Percentiles rank a stretch among this genome's conserved stretches.
phyloP scores from a whole-genome alignment of 2,329 filamentous ascomycete species.

The Cordyceps tenuipes region DNA sequence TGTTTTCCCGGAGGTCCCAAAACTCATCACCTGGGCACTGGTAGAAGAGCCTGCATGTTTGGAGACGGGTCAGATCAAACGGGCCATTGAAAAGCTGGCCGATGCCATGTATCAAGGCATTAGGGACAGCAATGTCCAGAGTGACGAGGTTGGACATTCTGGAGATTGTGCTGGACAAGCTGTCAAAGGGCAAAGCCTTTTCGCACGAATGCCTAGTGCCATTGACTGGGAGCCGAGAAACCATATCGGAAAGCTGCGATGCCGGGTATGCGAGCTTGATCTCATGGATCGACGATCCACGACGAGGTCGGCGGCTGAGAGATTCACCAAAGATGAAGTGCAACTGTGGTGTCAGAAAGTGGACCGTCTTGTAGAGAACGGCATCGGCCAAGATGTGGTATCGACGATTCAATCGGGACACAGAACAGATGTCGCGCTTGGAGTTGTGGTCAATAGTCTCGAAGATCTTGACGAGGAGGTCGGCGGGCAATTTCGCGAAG shows the following conservation, averaged over 20 bases:
- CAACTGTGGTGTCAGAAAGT: conserved; percentile 38
- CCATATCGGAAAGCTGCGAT: conserved; percentile 33
- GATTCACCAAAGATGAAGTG: conserved; percentile 42
- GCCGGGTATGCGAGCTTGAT: conserved; percentile 37
- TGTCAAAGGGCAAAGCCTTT: conserved; percentile 27
- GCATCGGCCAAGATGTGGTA: conserved; percentile 38
- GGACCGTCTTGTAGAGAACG: conserved; percentile 38
- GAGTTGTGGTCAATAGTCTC: conserved; percentile 23
- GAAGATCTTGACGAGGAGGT: conserved; percentile 33
- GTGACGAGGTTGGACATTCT: conserved; percentile 42
- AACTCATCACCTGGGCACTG: conserved; percentile 35
- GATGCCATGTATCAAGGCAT: conserved; percentile 35
- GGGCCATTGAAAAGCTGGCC: conserved; percentile 42
- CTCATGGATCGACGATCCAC: conserved; percentile 38
- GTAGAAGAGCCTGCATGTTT: conserved; percentile 39
- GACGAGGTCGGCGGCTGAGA: conserved; percentile 35
- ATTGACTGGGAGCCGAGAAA: conserved; percentile 26
- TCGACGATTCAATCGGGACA: conserved; percentile 34
- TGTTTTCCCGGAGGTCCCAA: conserved; percentile 44
- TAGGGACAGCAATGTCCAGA: conserved; percentile 37
- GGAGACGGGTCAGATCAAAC: conserved; percentile 41
- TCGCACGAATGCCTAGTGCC: conserved; percentile 12
- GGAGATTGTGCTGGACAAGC: conserved; percentile 37
- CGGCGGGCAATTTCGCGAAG: conserved; percentile 27
- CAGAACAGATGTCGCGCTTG: conserved; percentile 33